Percentiles rank a stretch among this genome's conserved stretches.
Evolutionary conservation across 768 basidiomycete genomes (phyloP).

Genomic region (Multifurca ochricompacta): DNA sequence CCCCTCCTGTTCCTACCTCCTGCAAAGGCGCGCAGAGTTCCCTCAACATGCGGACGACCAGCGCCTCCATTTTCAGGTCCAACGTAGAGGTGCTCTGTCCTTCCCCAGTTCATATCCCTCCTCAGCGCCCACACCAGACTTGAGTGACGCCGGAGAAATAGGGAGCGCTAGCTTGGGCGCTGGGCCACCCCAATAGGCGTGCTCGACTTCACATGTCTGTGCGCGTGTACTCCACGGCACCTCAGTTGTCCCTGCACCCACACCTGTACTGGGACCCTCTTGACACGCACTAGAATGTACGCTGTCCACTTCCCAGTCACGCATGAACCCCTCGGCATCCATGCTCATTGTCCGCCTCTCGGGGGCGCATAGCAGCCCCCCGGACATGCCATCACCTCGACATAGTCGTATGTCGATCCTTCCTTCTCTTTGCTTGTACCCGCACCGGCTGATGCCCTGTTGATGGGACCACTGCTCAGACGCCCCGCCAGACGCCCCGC

Average conservation of each 20-base stretch:
- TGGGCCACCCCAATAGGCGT: constrained; percentile 61
- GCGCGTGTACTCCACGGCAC: constrained; percentile 77
- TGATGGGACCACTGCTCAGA: constrained; percentile 24
- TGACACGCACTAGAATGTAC: constrained; percentile 23
- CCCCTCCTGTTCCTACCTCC: not conserved
- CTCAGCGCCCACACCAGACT: not conserved
- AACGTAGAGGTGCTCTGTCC: not conserved
- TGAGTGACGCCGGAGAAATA: constrained; percentile 41
- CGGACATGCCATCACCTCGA: constrained; percentile 99
- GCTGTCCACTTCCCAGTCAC: constrained; percentile 55
- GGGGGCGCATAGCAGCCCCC: constrained; percentile 60
- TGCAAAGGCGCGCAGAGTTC: constrained; percentile 33
- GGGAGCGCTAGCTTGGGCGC: constrained; percentile 26
- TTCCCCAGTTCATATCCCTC: not conserved
- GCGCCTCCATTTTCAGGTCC: constrained; percentile 27
- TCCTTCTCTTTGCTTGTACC: constrained; percentile 20
- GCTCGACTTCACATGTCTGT: constrained; percentile 78
- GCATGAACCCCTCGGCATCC: constrained; percentile 59
- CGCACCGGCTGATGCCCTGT: constrained; percentile 20
- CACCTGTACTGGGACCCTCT: not conserved
- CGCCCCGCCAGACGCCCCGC: constrained; percentile 37
- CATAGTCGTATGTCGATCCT: constrained; percentile 67
- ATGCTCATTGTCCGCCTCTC: constrained; percentile 16
- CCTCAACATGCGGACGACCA: constrained; percentile 33
- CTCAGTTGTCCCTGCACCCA: constrained; percentile 31